These are phyloP conservation scores for Naganishia liquefaciens DNA, from an alignment of 1,284 basidiomycete genomes.

Conservation along the genomic window DNA sequence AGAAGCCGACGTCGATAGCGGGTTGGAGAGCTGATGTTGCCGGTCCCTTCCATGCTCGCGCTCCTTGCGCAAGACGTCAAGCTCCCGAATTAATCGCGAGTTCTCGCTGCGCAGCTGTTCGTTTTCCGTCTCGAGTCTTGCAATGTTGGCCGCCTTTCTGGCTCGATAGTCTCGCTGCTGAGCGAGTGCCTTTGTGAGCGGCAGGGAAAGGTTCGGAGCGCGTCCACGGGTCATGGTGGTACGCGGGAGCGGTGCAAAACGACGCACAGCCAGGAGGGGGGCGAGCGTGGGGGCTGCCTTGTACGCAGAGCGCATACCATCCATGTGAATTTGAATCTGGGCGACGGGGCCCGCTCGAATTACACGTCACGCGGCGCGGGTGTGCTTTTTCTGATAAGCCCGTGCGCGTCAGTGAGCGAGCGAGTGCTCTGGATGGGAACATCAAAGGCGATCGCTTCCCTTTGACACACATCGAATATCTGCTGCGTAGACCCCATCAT, in stretches of 20 bases:
- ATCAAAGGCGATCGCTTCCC: background rate
- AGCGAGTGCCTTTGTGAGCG: conserved; percentile 33
- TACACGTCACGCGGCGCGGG: too few relatives aligned
- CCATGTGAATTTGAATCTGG: too few relatives aligned
- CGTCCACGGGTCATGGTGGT: conserved; percentile 64
- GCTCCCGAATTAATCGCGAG: conserved; percentile 3
- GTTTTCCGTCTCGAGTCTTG: conserved; percentile 24
- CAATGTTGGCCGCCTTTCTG: conserved; percentile 32
- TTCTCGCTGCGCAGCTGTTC: conserved; percentile 12
- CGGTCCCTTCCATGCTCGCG: background rate
- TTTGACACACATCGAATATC: background rate
- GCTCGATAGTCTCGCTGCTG: conserved; percentile 37
- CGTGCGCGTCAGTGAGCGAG: too few relatives aligned
- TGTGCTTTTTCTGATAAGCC: too few relatives aligned
- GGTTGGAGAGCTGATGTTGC: background rate
- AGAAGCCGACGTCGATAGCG: background rate
- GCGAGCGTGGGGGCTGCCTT: too few relatives aligned
- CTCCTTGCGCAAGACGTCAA: background rate
- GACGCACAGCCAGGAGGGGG: background rate
- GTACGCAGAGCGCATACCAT: too few relatives aligned
- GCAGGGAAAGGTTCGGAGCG: conserved; percentile 41
- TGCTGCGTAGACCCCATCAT: background rate
- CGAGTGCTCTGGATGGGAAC: background rate
- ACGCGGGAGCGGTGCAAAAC: background rate
- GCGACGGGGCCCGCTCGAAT: too few relatives aligned